A percentile compares a stretch with the other conserved stretches of the same genome.
Evolutionary conservation across 2,329 filamentous ascomycete genomes (phyloP).

Genomic region (Waltergamsia citrina): DNA sequence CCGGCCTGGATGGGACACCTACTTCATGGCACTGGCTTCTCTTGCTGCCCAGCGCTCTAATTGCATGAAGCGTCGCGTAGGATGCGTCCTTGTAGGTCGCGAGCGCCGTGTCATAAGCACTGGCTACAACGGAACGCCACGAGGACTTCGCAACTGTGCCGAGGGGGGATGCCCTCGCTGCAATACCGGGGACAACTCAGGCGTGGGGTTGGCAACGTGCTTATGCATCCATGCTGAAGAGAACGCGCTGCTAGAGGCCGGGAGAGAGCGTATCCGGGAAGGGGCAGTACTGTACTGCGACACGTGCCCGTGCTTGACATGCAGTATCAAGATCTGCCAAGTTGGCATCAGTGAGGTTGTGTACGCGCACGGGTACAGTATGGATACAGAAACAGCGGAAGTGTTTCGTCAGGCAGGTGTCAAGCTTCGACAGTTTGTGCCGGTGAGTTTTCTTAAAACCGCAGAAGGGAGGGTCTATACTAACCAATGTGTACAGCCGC

Average conservation of each 20-base stretch:
- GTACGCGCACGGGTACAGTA: conserved; percentile 87
- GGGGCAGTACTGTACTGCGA: conserved; percentile 85
- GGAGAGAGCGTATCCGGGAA: conserved; percentile 77
- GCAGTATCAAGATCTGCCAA: conserved; percentile 97
- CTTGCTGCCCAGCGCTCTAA: conserved; percentile 86
- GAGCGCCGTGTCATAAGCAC: conserved; percentile 85
- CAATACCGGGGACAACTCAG: conserved; percentile 63
- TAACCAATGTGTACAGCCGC: conserved; percentile 32
- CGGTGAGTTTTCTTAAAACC: conserved; percentile 44
- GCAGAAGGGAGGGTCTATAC: neutral
- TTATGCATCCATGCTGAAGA: conserved; percentile 97
- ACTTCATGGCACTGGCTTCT: conserved; percentile 95
- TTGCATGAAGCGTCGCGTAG: conserved; percentile 96
- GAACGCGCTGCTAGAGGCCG: conserved; percentile 91
- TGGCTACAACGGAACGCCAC: conserved; percentile 95
- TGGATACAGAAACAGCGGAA: conserved; percentile 75
- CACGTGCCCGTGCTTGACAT: conserved; percentile 93
- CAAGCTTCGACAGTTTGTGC: conserved; percentile 75
- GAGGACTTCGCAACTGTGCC: conserved; percentile 80
- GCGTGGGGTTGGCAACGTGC: conserved; percentile 73
- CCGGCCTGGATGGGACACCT: conserved; percentile 88
- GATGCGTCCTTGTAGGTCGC: conserved; percentile 77
- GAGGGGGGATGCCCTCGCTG: conserved; percentile 86
- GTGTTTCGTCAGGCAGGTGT: conserved; percentile 82
- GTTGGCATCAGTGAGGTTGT: conserved; percentile 89